A percentile compares a stretch with the other conserved stretches of the same genome.
Conservation (phyloP, 441 rosid species). For the Geranium incanum region DNA sequence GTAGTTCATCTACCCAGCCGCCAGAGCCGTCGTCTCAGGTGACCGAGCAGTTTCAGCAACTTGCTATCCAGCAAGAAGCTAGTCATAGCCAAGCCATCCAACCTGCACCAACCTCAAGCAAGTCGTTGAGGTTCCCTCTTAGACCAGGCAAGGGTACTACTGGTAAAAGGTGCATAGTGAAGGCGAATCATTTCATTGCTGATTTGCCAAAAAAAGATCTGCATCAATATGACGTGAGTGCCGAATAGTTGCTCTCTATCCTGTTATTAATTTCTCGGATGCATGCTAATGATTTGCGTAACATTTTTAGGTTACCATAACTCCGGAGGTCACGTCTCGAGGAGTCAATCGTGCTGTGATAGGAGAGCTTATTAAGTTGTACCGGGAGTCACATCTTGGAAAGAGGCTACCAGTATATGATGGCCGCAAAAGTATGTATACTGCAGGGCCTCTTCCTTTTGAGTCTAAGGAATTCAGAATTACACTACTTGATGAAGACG, state of each 20-base stretch:
- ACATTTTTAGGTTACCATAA: conserved; percentile 73
- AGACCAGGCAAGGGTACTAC: conserved; percentile 77
- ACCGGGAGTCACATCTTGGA: conserved; percentile 81
- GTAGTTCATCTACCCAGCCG: conserved; percentile 43
- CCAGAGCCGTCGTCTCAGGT: conserved; percentile 34
- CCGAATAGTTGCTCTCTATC: neutral
- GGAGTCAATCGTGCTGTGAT: conserved; percentile 75
- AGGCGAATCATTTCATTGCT: conserved; percentile 93
- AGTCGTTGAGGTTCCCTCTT: conserved; percentile 59
- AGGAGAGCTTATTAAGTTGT: conserved; percentile 74
- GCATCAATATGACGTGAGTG: conserved; percentile 83
- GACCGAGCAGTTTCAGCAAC: conserved; percentile 43
- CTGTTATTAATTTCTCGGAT: neutral
- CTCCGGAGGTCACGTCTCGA: conserved; percentile 82
- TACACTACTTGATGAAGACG: conserved; percentile 71
- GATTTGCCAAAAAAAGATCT: conserved; percentile 82
- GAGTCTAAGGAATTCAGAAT: conserved; percentile 70
- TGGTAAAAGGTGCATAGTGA: conserved; percentile 85
- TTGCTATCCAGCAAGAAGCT: conserved; percentile 47
- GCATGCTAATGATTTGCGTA: conserved; percentile 11
- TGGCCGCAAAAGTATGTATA: conserved; percentile 87
- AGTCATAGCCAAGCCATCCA: conserved; percentile 47
- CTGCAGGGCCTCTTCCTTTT: conserved; percentile 92
- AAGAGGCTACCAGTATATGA: conserved; percentile 89
- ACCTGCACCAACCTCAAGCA: conserved; percentile 53